These are phyloP conservation scores for Termitomyces sp. DNA, from an alignment of 1,284 basidiomycete genomes.

Conservation along the genomic window DNA sequence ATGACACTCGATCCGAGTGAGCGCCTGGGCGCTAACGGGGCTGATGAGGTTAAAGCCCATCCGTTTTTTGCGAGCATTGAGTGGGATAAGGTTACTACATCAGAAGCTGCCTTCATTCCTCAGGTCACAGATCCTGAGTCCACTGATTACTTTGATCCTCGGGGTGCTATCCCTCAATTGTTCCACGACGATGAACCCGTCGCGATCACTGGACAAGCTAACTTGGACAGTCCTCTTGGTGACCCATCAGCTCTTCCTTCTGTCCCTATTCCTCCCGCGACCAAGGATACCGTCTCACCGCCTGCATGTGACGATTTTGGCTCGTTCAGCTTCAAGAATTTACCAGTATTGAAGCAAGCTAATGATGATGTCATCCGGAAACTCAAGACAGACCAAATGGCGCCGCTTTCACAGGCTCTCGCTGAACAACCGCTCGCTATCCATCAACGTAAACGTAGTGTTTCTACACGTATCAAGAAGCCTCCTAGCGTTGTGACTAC, in stretches of 20 bases:
- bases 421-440: conserved; percentile 51
- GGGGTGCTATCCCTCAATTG: conserved; percentile 84
- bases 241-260: conserved; percentile 38
- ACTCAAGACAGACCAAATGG: conserved; percentile 79
- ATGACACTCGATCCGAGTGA: conserved; percentile 78
- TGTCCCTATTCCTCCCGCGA: conserved; percentile 43
- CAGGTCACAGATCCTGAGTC: conserved; percentile 94
- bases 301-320: conserved; percentile 88
- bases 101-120: conserved; percentile 93
- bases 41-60: conserved; percentile 90
- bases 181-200: conserved; percentile 81
- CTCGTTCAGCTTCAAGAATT: conserved; percentile 97
- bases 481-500: conserved; percentile 71
- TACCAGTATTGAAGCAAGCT: conserved; percentile 94
- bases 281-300: conserved; percentile 42
- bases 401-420: conserved; percentile 66
- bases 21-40: conserved; percentile 84
- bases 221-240: conserved; percentile 43
- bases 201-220: conserved; percentile 43
- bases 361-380: conserved; percentile 99
- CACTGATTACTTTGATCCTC: conserved; percentile 98
- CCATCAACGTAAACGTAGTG: conserved; percentile 63
- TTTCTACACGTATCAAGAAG: conserved; percentile 73
- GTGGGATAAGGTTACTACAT: conserved; percentile 87
- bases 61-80: conserved; percentile 89